Conservation (phyloP, 805 yeast genomes). For the Nakazawaea anatomiae region DNA sequence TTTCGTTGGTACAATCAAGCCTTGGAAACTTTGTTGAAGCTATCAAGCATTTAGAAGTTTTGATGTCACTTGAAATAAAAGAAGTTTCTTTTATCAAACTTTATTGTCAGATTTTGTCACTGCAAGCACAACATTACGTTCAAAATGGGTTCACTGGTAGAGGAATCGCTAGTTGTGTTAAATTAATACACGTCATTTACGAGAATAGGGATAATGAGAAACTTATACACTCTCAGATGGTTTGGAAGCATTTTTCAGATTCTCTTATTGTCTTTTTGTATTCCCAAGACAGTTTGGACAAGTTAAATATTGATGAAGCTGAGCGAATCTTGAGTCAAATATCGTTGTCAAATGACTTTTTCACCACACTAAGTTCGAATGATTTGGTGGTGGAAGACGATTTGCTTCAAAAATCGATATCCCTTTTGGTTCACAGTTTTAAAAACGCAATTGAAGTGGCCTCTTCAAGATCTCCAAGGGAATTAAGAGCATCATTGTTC, state of each 20-base stretch:
- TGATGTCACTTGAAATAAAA: conserved; percentile 37
- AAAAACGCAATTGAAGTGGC: conserved; percentile 35
- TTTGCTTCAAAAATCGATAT: conserved; percentile 28
- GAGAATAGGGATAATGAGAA: conserved; percentile 12
- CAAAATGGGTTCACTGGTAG: conserved; percentile 62
- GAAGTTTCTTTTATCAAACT: conserved; percentile 31
- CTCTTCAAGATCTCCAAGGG: conserved; percentile 34
- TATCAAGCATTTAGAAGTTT: conserved; percentile 34
- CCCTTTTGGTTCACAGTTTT: conserved; percentile 39
- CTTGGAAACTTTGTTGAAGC: conserved; percentile 66
- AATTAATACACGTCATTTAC: conserved; percentile 28
- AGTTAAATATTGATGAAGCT: conserved; percentile 43
- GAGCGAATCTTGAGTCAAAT: conserved; percentile 17
- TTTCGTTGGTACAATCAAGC: conserved; percentile 59
- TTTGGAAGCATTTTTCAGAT: conserved; percentile 67
- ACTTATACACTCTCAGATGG: conserved; percentile 33
- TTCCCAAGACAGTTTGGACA: conserved; percentile 46
- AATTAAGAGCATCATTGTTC: conserved; percentile 46
- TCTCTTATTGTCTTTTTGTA: conserved; percentile 46
- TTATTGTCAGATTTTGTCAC: conserved; percentile 41
- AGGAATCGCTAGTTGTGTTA: conserved; percentile 42
- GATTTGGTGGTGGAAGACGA: conserved; percentile 18
- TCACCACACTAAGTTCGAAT: not conserved
- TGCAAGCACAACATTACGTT: conserved; percentile 46
- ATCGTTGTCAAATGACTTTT: conserved; percentile 6